Percentiles rank a stretch among this genome's conserved stretches.
Evolutionary conservation across 2,329 filamentous ascomycete genomes (phyloP).

Genomic region (Alternaria alternata): DNA sequence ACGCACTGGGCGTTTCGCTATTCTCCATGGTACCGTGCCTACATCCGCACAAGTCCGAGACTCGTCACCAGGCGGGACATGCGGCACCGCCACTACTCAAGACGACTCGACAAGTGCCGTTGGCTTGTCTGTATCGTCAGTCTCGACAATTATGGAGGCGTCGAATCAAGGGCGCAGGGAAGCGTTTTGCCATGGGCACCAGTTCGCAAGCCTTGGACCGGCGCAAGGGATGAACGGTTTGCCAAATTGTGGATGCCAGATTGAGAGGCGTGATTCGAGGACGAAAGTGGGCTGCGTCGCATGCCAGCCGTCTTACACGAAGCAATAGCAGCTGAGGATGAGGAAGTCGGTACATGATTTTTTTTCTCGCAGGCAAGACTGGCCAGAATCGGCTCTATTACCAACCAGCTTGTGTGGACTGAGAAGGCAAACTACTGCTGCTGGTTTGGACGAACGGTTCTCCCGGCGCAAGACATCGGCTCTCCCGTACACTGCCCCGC

Average conservation of each 20-base stretch:
- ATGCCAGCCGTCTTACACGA: slow-evolving; percentile 29
- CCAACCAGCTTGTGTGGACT: slow-evolving; percentile 6
- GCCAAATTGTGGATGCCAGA: slow-evolving; percentile 37
- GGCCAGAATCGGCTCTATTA: slow-evolving; percentile 35
- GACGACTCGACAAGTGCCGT: slow-evolving; percentile 22
- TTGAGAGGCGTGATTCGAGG: slow-evolving; percentile 40
- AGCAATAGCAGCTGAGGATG: slow-evolving; percentile 34
- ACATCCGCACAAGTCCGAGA: slow-evolving; percentile 42
- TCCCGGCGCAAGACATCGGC: slow-evolving; percentile 30
- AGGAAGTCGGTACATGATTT: slow-evolving; percentile 8
- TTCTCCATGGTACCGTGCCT: slow-evolving; percentile 30
- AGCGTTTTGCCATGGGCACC: slow-evolving; percentile 30
- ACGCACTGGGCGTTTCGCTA: slow-evolving; percentile 29
- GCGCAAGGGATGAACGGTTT: slow-evolving; percentile 38
- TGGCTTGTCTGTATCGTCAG: slow-evolving; percentile 15
- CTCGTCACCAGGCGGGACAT: slow-evolving; percentile 41
- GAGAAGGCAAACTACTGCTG: slow-evolving; percentile 1
- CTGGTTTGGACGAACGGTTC: slow-evolving; percentile 20
- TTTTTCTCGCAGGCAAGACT: slow-evolving; percentile 12
- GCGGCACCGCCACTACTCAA: slow-evolving; percentile 37
- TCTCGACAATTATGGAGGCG: slow-evolving; percentile 15
- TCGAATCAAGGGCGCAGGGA: slow-evolving; percentile 32
- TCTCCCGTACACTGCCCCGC: slow-evolving; percentile 32
- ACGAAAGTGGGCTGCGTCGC: slow-evolving; percentile 31
- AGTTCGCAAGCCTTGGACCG: slow-evolving; percentile 27